Base-by-base conservation (phyloP, 257 asterid genomes). In the Rehmannia glutinosa region DNA sequence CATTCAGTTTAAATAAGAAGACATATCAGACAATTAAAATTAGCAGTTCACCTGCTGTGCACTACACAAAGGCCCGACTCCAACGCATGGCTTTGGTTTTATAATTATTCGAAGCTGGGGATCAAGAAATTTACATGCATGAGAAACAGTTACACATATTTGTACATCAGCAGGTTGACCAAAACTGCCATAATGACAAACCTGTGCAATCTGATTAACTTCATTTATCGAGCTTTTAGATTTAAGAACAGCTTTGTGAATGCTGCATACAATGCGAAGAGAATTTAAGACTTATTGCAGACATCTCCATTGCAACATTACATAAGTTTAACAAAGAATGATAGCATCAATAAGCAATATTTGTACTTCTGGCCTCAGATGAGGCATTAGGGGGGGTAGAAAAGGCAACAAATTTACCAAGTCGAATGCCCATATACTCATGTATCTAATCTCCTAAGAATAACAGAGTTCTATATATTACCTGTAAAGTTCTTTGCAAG, bases 161-260 rank as follows among this genome's bases (percentile, higher is more conserved):
- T 10, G 58, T 13, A 59, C 33, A 57, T 38, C 60, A 39, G 68
- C 45, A 57, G 8, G 13, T 43, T 43, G 30, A 55, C 24, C 13
- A 52, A 42, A 74, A 62, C 42, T 52, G 35, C 36, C 52, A 59
- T 12, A 47, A 28, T 49, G 38, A 36, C 68, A 71, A 70, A 89
- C 96, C 96, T 86, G 95, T 59, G 92, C 86, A 77, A 81, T 82
- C 82, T 89, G 95, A 77, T 89, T 89, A 68, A 89, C 87, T 75
- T 87, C 95, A 42, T 77, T 79, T 76, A 84, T 84, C 2, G 90
- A 76, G 81, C 83, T 66, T 79, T 79, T 66, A 64, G 87, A 81
- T 77, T 81, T 81, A 41, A 81, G 75, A 69, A 66, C 87, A 45
- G 87, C 72, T 72, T 80, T 84, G 32, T 81, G 64, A 62, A 84